Conservation (phyloP, 495 filamentous ascomycete genomes). For the Jackrogersella minutella region DNA sequence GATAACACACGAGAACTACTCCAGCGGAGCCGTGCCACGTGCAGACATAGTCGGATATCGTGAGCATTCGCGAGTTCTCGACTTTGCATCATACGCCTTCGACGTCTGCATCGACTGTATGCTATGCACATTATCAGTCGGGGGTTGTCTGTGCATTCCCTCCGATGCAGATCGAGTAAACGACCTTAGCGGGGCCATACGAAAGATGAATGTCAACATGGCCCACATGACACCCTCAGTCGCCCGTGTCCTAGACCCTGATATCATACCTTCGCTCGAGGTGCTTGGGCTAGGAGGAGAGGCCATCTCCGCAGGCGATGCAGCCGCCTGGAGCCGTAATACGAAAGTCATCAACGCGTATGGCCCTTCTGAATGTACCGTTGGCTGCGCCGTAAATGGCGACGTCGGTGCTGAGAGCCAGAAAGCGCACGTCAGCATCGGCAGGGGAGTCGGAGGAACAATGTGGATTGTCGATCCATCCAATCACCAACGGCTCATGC, state of each 20-base stretch:
- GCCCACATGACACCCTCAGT: conserved; percentile 63
- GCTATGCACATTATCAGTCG: conserved; percentile 57
- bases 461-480: conserved; percentile 66
- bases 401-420: conserved; percentile 42
- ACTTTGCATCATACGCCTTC: conserved; percentile 62
- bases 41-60: conserved; percentile 52
- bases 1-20: conserved; percentile 53
- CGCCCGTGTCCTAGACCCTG: conserved; percentile 57
- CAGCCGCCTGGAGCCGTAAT: conserved; percentile 48
- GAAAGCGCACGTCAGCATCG: conserved; percentile 50
- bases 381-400: conserved; percentile 57
- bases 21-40: conserved; percentile 52
- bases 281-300: conserved; percentile 55
- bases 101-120: conserved; percentile 62
- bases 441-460: conserved; percentile 52
- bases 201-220: conserved; percentile 49
- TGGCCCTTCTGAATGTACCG: conserved; percentile 63
- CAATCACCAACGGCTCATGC: conserved; percentile 61
- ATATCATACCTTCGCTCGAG: conserved; percentile 48
- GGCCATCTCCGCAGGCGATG: conserved; percentile 49
- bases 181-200: conserved; percentile 52
- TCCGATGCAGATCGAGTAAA: conserved; percentile 59
- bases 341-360: conserved; percentile 63
- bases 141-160: conserved; percentile 71
- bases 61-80: conserved; percentile 51